Base-by-base conservation (phyloP, 169 alveolate genomes). In the Blepharisma undulans region DNA sequence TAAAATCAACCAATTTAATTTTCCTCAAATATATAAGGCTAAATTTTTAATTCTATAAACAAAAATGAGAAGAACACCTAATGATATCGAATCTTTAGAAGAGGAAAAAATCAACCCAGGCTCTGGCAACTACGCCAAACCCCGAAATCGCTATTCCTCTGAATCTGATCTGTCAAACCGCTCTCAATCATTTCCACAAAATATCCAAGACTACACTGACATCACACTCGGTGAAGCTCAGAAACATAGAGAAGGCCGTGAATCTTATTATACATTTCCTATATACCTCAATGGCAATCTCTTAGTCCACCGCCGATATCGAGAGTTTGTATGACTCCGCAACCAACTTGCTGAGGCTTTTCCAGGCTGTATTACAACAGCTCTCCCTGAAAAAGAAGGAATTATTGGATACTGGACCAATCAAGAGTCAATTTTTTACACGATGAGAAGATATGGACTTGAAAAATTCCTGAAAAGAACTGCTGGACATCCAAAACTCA, bases 351-450 rank as follows among this genome's bases (percentile, higher is more conserved):
- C 25, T 10, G 34, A 21, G 25, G 14, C 33, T 25, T 82, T 32
- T 74, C 89, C 89, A 21, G 89, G 71, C 36, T 82, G 89, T 10
- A 19, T 33, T 36, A 82, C 89, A 21, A n/a, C 89, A 32, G 72
- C 89, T 34, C 34, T 82, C 22, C 89, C 89, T 8, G 89, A 82
- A 32, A 82, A 82, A 59, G 89, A 82, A 82, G 89, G 89, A 14
- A 72, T 82, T 4, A 36, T 59, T 21, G 76, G 78, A 22, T 82
- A 82, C 76, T 82, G 89, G 89, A 82, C 77, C 8, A 82, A 33
- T 48, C 89, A 82, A 82, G 89, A 82, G 14, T 22, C 76, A n/a
- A 32, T 60, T n/a, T 82, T 82, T 36, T 82, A 82, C 76, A 60
- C 33, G 6, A 32, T 82, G 33, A 32, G 89, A 22, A 32, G 89